These are phyloP conservation scores for Candida insectorum DNA, from an alignment of 805 yeast genomes.

Conservation along the genomic window DNA sequence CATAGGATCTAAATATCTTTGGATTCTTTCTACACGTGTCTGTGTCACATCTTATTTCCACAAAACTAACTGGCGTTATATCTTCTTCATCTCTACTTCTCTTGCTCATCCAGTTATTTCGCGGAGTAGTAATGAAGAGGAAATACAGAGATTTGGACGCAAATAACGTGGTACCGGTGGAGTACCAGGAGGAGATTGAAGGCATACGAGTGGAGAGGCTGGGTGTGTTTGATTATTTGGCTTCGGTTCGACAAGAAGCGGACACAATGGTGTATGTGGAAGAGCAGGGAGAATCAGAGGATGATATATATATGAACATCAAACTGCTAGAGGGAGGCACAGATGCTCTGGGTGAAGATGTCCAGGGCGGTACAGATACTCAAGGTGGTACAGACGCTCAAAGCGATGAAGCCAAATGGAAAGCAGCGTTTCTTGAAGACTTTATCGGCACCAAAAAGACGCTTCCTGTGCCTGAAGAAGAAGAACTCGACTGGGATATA, in stretches of 20 bases:
- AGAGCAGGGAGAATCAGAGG: constrained; percentile 1
- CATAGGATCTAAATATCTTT: constrained; percentile 8
- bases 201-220: constrained; percentile 5
- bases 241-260: constrained; percentile 30
- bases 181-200: constrained; percentile 2
- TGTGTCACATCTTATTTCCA: background rate
- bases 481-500: constrained; percentile 2
- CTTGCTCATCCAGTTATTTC: constrained; percentile 2
- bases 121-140: constrained; percentile 4
- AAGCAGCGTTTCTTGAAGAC: constrained; percentile 7
- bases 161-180: constrained; percentile 2
- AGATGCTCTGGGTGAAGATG: background rate
- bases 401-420: constrained; percentile 7
- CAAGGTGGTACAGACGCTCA: constrained; percentile 6
- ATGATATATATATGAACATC: background rate
- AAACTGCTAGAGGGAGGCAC: background rate
- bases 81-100: constrained; percentile 4
- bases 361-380: constrained; percentile 1
- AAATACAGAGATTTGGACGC: background rate
- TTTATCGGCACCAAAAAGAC: constrained; percentile 1
- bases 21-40: background rate
- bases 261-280: constrained; percentile 17
- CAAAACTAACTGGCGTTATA: background rate
- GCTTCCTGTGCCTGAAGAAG: background rate
- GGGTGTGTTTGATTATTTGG: constrained; percentile 23